Base-by-base conservation (phyloP, 305 asterid species). In the Fraxinus baroniana region DNA sequence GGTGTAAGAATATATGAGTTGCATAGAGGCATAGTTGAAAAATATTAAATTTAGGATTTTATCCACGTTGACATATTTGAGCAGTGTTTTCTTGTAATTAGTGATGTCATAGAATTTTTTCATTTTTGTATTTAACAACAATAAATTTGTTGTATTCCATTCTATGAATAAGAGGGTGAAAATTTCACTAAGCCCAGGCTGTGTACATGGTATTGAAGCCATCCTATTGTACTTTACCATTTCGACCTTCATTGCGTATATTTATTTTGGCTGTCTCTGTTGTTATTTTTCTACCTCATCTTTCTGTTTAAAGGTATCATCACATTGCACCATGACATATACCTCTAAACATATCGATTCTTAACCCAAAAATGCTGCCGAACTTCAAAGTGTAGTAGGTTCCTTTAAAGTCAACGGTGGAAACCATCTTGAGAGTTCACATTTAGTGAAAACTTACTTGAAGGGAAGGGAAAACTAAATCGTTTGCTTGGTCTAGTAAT, bases 51-150 rank as follows among this genome's bases (percentile, higher is more conserved):
- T 4, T 66, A 26, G 68, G 68, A 57, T 57, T 57, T 57, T 57
- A 18, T 57, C 28, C 28, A 55, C 12, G 1, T 55, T 55, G 26
- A n/a, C 68, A 2, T 57, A 18, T 18, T 18, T 57, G 28, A 57
- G 68, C 74, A 66, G 74, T 66, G 74, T 66, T 66, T 66, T 55
- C 36, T 66, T 66, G 74, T 10, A 66, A 66, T 24, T 66, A 66
- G 73, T 26, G 72, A 66, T 62, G 2, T 24, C 33, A 22, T 22
- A 26, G 33, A 26, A 7, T 28, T 26, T 64, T 66, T 64, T 4
- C 15, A 0, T 20, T 22, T 64, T 1, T 64, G 35, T 64, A 10
- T 66, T 24, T 12, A 22, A 57, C n/a, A 66, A 66, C n/a, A 24
- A 66, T 24, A 26, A 26, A 26, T 28, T 28, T 26, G 36, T 12